Conservation (phyloP, 1,284 basidiomycete genomes). For the Irpex rosettiformis region DNA sequence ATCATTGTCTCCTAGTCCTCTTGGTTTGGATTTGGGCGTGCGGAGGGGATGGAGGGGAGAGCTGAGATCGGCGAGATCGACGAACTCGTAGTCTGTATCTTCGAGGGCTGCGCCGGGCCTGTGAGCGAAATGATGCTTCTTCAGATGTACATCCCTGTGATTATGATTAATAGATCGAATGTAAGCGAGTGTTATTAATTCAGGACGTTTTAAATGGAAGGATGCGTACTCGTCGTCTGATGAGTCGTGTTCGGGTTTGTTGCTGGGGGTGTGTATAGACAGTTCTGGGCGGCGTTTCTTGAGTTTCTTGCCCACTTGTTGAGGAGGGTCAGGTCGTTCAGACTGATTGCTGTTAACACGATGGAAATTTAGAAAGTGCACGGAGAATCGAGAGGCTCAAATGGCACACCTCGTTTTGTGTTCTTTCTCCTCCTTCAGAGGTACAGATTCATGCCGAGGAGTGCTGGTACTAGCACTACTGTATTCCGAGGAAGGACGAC, state of each 20-base stretch:
- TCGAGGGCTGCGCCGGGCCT: slow-evolving; percentile 9
- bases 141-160: slow-evolving; percentile 5
- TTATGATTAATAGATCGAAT: not conserved
- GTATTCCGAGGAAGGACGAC: not conserved
- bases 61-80: slow-evolving; percentile 27
- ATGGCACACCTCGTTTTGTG: not conserved
- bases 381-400: not conserved
- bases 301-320: not conserved
- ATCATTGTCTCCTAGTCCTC: not conserved
- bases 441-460: not conserved
- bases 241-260: slow-evolving; percentile 5
- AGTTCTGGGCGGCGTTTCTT: not conserved
- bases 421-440: not conserved
- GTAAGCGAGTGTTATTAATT: slow-evolving; percentile 1
- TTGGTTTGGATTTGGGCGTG: slow-evolving; percentile 22
- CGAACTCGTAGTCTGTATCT: slow-evolving; percentile 31
- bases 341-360: not conserved
- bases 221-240: slow-evolving; percentile 11
- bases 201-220: not conserved
- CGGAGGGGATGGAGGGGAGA: slow-evolving; percentile 35
- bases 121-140: slow-evolving; percentile 14
- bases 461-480: not conserved
- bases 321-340: slow-evolving; percentile 2
- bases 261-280: not conserved
- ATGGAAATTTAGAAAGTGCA: not conserved